Conservation (phyloP, 2,329 filamentous ascomycete genomes). For the Elsinoe perseae region DNA sequence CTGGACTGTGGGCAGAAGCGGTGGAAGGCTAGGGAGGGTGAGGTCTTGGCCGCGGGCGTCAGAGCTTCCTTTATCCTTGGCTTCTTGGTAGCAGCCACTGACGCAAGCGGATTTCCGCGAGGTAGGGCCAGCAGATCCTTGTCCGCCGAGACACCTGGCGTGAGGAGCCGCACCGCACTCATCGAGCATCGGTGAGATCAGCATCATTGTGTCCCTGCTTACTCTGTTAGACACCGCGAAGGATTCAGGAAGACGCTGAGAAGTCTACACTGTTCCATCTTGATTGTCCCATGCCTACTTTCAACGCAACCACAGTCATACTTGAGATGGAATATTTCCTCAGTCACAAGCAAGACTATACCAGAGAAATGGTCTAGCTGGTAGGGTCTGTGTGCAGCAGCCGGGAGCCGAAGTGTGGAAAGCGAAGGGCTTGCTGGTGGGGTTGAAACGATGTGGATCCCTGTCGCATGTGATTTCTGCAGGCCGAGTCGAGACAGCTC, state of each 20-base stretch:
- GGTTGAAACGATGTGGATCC: neutral
- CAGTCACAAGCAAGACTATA: too few species aligned
- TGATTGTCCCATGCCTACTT: too few species aligned
- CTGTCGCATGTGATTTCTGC: neutral
- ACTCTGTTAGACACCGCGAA: neutral
- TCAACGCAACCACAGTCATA: too few species aligned
- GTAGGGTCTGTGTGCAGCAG: neutral
- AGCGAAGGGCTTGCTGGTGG: neutral
- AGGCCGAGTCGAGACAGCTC: neutral
- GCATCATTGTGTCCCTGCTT: neutral
- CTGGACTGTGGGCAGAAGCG: constrained; percentile 2
- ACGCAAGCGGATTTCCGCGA: neutral
- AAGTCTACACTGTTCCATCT: too few species aligned
- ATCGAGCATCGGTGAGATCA: constrained; percentile 10
- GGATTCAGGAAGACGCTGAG: neutral
- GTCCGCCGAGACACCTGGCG: constrained; percentile 2
- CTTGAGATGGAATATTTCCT: too few species aligned
- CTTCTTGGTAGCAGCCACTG: neutral
- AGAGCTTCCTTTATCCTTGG: constrained; percentile 14
- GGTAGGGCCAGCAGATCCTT: neutral
- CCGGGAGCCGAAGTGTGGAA: neutral
- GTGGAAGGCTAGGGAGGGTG: neutral
- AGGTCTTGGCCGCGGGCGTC: constrained; percentile 2
- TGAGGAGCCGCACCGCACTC: neutral
- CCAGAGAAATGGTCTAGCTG: neutral